These are phyloP conservation scores for Kurtzmaniella fragi DNA, from an alignment of 805 yeast species.

Conservation along the genomic window DNA sequence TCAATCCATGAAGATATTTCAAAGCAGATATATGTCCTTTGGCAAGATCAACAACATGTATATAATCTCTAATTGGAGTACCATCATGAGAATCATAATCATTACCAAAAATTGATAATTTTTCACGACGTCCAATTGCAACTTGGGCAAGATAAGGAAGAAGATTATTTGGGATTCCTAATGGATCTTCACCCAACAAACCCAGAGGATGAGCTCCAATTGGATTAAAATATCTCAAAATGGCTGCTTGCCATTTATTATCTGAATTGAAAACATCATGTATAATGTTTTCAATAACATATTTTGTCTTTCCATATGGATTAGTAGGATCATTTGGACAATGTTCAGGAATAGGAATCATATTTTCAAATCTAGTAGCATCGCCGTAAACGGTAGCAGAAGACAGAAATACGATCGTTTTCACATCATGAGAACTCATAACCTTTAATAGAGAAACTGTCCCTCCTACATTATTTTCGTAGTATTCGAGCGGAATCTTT, in stretches of 20 bases:
- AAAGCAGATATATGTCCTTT: conserved; percentile 73
- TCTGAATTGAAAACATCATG: conserved; percentile 49
- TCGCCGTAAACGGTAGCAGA: conserved; percentile 85
- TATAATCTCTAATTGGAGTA: conserved; percentile 77
- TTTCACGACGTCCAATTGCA: conserved; percentile 65
- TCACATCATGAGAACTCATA: conserved; percentile 43
- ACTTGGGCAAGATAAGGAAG: conserved; percentile 76
- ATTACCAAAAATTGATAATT: conserved; percentile 63
- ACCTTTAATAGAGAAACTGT: conserved; percentile 53
- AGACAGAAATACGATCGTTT: conserved; percentile 64
- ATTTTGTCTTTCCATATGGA: conserved; percentile 75
- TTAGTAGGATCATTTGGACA: conserved; percentile 73
- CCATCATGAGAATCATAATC: conserved; percentile 73
- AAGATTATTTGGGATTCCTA: conserved; percentile 71
- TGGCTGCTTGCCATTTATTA: conserved; percentile 47
- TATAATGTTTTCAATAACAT: conserved; percentile 57
- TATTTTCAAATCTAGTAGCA: conserved; percentile 63
- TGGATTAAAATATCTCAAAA: conserved; percentile 76
- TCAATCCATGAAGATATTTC: conserved; percentile 38
- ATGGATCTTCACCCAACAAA: conserved; percentile 73
- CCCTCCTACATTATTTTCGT: conserved; percentile 63
- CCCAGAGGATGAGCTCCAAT: conserved; percentile 86
- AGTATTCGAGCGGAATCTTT: conserved; percentile 60
- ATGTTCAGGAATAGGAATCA: conserved; percentile 75
- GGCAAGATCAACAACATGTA: conserved; percentile 78